Evolutionary conservation across 192 early-diverging fungal species (phyloP), one percentile per base, ranked within the genome.

Genomic region (Rhizophagus prolifer): DNA sequence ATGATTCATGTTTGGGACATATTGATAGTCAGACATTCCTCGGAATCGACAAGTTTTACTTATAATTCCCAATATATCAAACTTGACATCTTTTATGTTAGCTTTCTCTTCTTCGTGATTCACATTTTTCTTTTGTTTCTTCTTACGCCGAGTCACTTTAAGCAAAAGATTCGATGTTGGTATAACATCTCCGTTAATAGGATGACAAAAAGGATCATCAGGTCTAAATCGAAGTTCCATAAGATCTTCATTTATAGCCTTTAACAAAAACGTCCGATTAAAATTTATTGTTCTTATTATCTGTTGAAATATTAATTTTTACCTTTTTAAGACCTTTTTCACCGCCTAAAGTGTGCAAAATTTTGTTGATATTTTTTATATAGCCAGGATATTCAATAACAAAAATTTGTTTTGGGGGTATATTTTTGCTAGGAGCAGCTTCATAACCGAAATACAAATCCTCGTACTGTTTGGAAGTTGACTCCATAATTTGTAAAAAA

Each of bases 11-110:
- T 87, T 80, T n/a, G 85, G 79, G 14, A 86, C 7, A 58, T 81
- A 85, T 74, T 92, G 91, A 77, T 79, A 92, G 77, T 92, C 91
- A 0, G 89, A 87, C 66, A 92, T 77, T 19, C 91, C 86, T 86
- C 90, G 70, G 74, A 92, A 92, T 10, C 91, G 82, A 59, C 85
- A 83, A 14, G 90, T 91, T 58, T 90, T 89, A 13, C 79, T 81
- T 3, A 89, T 76, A 41, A 79, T 74, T 3, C 90, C 91, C 4
- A 90, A 41, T 41, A 92, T 72, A 76, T 92, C 81, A 26, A 81
- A 77, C 14, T 81, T 79, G 34, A 86, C 59, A 36, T 67, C 34
- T 10, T 44, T 44, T 44, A 61, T 38, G 36, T 59, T 50, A 46
- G 82, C 58, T 38, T 64, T 61, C 28, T 80, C 76, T 54, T 72